Percentiles rank a stretch among this genome's conserved stretches.
These are phyloP conservation scores for Aspergillus pseudoglaucus DNA, from an alignment of 2,329 filamentous ascomycete species.

Conservation along the genomic window DNA sequence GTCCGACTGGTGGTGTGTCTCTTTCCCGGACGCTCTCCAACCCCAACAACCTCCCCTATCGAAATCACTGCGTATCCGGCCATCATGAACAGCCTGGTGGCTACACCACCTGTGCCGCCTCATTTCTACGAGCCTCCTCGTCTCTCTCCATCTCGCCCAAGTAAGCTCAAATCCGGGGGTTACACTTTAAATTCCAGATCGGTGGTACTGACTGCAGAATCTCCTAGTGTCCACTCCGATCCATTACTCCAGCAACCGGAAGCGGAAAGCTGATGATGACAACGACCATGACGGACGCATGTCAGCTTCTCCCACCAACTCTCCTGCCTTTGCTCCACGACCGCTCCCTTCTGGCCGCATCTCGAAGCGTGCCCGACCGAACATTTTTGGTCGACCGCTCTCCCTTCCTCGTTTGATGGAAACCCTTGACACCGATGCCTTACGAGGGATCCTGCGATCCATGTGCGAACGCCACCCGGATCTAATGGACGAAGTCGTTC, in stretches of 20 bases:
- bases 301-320: constrained; percentile 79
- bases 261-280: constrained; percentile 82
- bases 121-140: constrained; percentile 57
- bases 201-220: constrained; percentile 10
- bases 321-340: constrained; percentile 66
- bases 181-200: constrained; percentile 1
- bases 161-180: constrained; percentile 36
- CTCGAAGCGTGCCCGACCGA: constrained; percentile 61
- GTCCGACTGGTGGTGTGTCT: not conserved
- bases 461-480: constrained; percentile 86
- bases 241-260: constrained; percentile 47
- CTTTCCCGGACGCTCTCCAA: constrained; percentile 7
- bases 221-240: constrained; percentile 32
- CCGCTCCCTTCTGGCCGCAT: constrained; percentile 62
- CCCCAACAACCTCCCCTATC: constrained; percentile 10
- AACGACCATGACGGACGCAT: constrained; percentile 69
- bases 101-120: constrained; percentile 54
- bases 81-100: constrained; percentile 57
- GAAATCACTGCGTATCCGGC: constrained; percentile 17
- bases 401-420: constrained; percentile 76
- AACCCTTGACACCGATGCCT: constrained; percentile 77
- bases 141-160: constrained; percentile 54
- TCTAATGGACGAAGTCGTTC: constrained; percentile 76
- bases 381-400: constrained; percentile 61
- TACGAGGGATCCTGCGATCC: constrained; percentile 78